phyloP scores from a whole-genome alignment of 2,329 filamentous ascomycete species.

The Trichoderma atrobrunneum region DNA sequence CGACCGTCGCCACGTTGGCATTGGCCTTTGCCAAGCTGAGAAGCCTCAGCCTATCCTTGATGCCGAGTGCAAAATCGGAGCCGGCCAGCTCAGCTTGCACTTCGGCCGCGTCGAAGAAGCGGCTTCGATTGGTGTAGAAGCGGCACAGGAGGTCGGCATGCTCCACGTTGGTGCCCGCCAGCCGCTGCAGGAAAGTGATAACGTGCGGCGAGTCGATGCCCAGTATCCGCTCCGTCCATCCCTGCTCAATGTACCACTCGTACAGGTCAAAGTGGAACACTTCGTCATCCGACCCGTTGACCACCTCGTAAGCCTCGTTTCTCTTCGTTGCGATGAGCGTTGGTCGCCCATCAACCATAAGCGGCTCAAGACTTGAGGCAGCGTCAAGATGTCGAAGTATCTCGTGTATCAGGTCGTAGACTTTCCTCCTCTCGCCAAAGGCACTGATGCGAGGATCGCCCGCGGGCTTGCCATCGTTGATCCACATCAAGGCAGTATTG shows the following conservation, averaged over 20 bases:
- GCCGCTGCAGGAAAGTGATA: conserved; percentile 77
- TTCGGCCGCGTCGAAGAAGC: conserved; percentile 81
- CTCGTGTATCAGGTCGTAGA: conserved; percentile 85
- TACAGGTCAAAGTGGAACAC: conserved; percentile 97
- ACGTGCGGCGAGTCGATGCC: conserved; percentile 83
- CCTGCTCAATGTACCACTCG: conserved; percentile 89
- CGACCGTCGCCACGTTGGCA: conserved; percentile 76
- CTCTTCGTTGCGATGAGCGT: conserved; percentile 75
- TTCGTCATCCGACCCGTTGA: conserved; percentile 84
- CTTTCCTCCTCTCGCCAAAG: conserved; percentile 70
- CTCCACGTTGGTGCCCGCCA: conserved; percentile 66
- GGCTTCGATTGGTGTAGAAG: conserved; percentile 81
- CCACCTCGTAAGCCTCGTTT: conserved; percentile 84
- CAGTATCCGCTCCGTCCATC: conserved; percentile 81
- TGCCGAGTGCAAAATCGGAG: conserved; percentile 73
- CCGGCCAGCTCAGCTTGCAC: conserved; percentile 82
- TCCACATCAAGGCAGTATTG: conserved; percentile 79
- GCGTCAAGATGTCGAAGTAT: conserved; percentile 75
- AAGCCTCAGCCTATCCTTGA: conserved; percentile 84
- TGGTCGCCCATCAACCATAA: conserved; percentile 72
- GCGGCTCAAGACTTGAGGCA: conserved; percentile 65
- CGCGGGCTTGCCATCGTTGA: conserved; percentile 75
- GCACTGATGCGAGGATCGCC: conserved; percentile 66
- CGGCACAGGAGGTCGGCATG: conserved; percentile 91
- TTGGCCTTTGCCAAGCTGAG: conserved; percentile 90